These are phyloP conservation scores for Ogataea hybrid DNA, from an alignment of 1,139 yeast genomes.

Conservation along the genomic window DNA sequence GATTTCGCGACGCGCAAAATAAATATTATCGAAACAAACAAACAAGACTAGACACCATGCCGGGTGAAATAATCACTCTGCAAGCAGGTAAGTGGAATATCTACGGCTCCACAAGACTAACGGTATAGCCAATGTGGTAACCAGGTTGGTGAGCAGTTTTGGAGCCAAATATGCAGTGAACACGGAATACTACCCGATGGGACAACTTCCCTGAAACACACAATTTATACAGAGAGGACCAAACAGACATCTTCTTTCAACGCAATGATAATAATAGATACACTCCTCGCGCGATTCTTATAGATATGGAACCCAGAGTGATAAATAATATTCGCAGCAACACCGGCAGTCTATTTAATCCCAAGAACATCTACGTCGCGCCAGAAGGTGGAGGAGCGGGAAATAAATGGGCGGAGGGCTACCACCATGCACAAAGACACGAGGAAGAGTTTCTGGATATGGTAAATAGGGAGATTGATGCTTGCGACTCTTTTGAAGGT, in stretches of 20 bases:
- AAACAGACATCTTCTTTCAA: constrained; percentile 83
- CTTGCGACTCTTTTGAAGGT: constrained; percentile 85
- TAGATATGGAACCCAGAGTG: constrained; percentile 92
- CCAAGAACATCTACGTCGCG: constrained; percentile 77
- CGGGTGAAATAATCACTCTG: constrained; percentile 60
- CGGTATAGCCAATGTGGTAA: constrained; percentile 85
- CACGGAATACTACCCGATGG: constrained; percentile 88
- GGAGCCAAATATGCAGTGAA: constrained; percentile 86
- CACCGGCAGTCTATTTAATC: constrained; percentile 72
- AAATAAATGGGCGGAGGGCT: constrained; percentile 94
- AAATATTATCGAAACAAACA: constrained; percentile 1
- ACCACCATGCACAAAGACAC: constrained; percentile 67
- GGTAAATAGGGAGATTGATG: constrained; percentile 88
- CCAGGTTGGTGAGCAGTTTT: constrained; percentile 89
- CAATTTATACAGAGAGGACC: constrained; percentile 51
- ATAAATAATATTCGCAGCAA: constrained; percentile 56
- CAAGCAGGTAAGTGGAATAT: constrained; percentile 49
- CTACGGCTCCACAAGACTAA: constrained; percentile 31
- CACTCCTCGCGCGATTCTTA: constrained; percentile 81
- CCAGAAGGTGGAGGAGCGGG: constrained; percentile 91
- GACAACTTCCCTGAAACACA: constrained; percentile 35
- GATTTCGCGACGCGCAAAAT: constrained; percentile 13
- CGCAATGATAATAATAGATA: constrained; percentile 72
- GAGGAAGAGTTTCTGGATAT: constrained; percentile 75
- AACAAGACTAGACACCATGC: constrained; percentile 25